Base-by-base conservation (phyloP, 495 filamentous ascomycete genomes). In the Staphylotrichum longicolle region DNA sequence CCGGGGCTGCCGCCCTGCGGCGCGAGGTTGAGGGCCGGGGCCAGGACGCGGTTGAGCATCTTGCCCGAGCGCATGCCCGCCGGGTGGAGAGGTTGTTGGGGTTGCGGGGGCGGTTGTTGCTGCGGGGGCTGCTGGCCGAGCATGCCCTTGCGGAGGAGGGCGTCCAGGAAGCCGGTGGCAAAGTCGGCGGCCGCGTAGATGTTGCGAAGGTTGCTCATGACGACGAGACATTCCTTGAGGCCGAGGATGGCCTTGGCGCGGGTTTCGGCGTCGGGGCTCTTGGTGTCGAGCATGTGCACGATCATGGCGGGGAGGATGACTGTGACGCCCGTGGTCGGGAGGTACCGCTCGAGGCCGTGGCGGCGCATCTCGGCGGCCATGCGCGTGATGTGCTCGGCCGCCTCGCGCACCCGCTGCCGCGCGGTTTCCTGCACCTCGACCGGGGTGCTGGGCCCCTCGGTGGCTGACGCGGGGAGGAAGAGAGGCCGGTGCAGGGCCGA, bases 281-380 rank as follows among this genome's bases (percentile, higher is more conserved):
- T 95, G 79, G 94, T 92, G 68, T 95, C 90, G 3, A 96, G 83
- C 20, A 96, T 80, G 68, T 96, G 91, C 57, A 95, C 93, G 63
- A 96, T 95, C 72, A 95, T 90, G 11, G 91, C 91, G 3, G 91
- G 91, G 5, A 96, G 83, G 10, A 96, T 83, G 9, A 95, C 91
- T 0, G 91, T 96, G 27, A 96, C 90, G 45, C 91, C 91, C 1
- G 90, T 91, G 0, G 91, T 94, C 9, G 91, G 91, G 15, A 96
- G 85, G 69, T 85, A 96, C 40, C 80, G 83, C 45, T 89, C 90
- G 4, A 96, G 78, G 62, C 86, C 79, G 37, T 86, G 76, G 37
- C 77, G 76, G 63, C 89, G 88, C 9, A 96, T 77, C 52, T 89
- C 84, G 55, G 85, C 82, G 8, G 88, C 89, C 68, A 95, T 90